Evolutionary conservation across 768 basidiomycete species (phyloP), one percentile per base, ranked within the genome.

Genomic region (Leccinum longicurvipes): DNA sequence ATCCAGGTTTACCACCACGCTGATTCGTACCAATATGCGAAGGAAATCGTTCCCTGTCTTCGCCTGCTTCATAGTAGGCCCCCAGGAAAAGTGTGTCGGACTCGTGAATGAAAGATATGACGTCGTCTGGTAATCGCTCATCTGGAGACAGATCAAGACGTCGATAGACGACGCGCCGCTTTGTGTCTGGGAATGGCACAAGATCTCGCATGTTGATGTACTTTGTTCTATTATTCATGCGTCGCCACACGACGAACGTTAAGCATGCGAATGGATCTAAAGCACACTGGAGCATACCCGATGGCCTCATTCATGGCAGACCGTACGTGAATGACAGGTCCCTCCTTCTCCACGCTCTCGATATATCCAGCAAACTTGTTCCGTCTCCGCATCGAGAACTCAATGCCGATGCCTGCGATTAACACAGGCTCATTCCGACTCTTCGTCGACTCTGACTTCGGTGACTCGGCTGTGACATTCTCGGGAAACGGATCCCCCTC

Each of bases 21-120:
- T 85, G 82, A 54, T 87, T 87, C 76, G 83, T 83, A 28, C 86
- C 86, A 7, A 85, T 61, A 60, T 86, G 85, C 1, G 85, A 84
- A 0, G 81, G 80, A 58, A 74, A 79, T 3, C 47, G 64, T 12
- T 61, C 50, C 1, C 63, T 66, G 17, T 82, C 78, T 11, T 68
- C 53, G 3, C 57, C 50, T 4, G 81, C 78, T 2, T 69, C 58
- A 58, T 85, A 83, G 1, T 75, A 73, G 1, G 83, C 80, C 5
- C 83, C 84, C 41, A 88, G 56, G 63, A 82, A 87, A 8, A 80
- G 75, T 0, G 83, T 83, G 60, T 88, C 85, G 0, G 80, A 71
- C 0, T 60, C 69, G 2, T 67, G 69, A 14, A 87, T 78, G 54
- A 86, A 74, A 4, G 72, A 49, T 24, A 86, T 75, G 14, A 79